Conservation (phyloP, 2,329 filamentous ascomycete genomes). For the Grosmannia huntii region DNA sequence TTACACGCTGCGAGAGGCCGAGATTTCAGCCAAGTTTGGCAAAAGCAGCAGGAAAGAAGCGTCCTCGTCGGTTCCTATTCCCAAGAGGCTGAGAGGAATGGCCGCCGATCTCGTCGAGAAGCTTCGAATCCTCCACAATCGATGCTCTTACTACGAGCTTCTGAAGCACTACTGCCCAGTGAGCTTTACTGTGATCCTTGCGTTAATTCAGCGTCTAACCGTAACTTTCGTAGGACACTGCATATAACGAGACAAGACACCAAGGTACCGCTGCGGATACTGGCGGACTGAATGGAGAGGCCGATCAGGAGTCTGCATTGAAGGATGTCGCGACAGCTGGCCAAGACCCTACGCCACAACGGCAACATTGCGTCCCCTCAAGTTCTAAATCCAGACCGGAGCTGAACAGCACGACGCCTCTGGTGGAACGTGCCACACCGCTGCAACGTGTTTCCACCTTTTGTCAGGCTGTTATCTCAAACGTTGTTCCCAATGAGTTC, state of each 20-base stretch:
- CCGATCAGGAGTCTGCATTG: neutral
- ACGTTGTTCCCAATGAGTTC: slow-evolving; percentile 60
- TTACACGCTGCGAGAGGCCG: slow-evolving; percentile 73
- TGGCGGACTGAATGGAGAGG: neutral
- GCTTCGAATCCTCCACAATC: slow-evolving; percentile 56
- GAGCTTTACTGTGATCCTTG: slow-evolving; percentile 8
- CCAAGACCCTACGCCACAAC: neutral
- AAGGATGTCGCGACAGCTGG: neutral
- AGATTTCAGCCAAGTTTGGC: slow-evolving; percentile 43
- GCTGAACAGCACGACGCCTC: slow-evolving; percentile 18
- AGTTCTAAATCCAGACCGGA: neutral
- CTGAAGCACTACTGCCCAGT: slow-evolving; percentile 72
- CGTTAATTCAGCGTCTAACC: neutral
- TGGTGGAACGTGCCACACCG: slow-evolving; percentile 59
- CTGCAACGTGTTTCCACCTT: slow-evolving; percentile 66
- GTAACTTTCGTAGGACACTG: neutral
- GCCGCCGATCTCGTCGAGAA: slow-evolving; percentile 46
- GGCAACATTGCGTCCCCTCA: neutral
- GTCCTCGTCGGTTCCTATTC: slow-evolving; percentile 26
- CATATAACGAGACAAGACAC: neutral
- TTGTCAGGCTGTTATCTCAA: slow-evolving; percentile 62
- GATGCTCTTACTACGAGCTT: slow-evolving; percentile 69
- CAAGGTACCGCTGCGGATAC: neutral
- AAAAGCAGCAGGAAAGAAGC: slow-evolving; percentile 12
- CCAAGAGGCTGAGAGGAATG: slow-evolving; percentile 56